Base-by-base conservation (phyloP, 352 stramenopile species). In the Phytophthora lateralis region DNA sequence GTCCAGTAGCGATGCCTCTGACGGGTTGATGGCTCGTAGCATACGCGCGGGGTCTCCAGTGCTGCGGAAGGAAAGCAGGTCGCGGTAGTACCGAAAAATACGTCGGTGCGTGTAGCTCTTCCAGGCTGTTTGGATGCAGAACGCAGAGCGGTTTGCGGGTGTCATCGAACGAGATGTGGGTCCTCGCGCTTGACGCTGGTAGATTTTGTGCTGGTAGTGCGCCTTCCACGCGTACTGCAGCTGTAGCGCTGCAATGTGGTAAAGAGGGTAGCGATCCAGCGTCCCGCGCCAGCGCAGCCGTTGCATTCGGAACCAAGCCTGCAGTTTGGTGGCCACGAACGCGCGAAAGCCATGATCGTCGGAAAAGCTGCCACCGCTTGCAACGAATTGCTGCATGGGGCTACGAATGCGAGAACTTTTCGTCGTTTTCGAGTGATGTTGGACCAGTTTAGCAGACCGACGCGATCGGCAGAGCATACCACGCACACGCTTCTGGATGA, bases 221-320 rank as follows among this genome's bases (percentile, higher is more conserved):
- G 72, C 55, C 38, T 86, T 80, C 87, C 78, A 90, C 42, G 80
- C 75, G 62, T 84, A 86, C 58, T 94, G 84, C 18, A 96, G 83
- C 54, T 96, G 82, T 45, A 95, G 60, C 6, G 89, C 89, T 0
- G 89, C 88, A 37, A 96, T 95, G 62, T 93, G 82, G 57, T 96
- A 97, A 30, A 96, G 43, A 0, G 82, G 69, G 32, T 86, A 89
- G 11, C 76, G 71, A 46, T 89, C 61, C 34, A 88, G 62, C 12
- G 47, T 61, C 52, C 76, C 84, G 26, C 64, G 39, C 73, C 76
- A 89, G 18, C 65, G 75, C 6, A 74, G 55, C 15, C 61, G 44
- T 53, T 83, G 56, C 57, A 78, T 90, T n/a, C 78, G 72, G 41
- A 85, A 89, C 85, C 85, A 95, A 17, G 83, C 77, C 47, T 94